These are phyloP conservation scores for Gracilaria vermiculophylla DNA, from an alignment of 23 red algal genomes.

Conservation along the genomic window DNA sequence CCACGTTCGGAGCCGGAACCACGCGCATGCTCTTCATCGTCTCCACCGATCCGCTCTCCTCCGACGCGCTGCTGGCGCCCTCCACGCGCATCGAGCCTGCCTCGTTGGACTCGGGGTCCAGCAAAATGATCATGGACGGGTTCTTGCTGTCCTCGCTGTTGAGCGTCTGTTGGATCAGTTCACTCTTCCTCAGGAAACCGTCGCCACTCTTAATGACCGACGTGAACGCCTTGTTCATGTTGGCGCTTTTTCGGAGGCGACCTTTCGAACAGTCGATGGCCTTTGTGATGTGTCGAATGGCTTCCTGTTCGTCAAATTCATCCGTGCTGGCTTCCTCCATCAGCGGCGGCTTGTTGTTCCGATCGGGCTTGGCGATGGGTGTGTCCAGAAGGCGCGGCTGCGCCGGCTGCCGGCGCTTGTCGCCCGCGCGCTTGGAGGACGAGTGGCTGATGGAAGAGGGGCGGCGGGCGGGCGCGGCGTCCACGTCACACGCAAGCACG, in stretches of 20 bases:
- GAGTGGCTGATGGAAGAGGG: background rate
- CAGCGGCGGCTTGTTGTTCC: background rate
- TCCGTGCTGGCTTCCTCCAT: slow-evolving; percentile 13
- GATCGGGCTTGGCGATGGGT: slow-evolving; percentile 10
- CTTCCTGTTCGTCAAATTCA: slow-evolving; percentile 39
- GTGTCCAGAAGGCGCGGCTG: background rate
- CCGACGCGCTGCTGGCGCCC: slow-evolving; percentile 4
- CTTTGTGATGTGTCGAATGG: slow-evolving; percentile 59
- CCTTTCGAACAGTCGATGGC: slow-evolving; percentile 59
- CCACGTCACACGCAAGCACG: slow-evolving; percentile 18
- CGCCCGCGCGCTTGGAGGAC: background rate
- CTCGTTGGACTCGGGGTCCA: slow-evolving; percentile 18
- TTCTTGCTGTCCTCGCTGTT: slow-evolving; percentile 62
- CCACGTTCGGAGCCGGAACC: background rate
- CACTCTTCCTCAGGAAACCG: slow-evolving; percentile 47
- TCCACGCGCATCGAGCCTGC: background rate
- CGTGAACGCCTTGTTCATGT: slow-evolving; percentile 63
- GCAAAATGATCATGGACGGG: slow-evolving; percentile 65
- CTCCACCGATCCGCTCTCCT: slow-evolving; percentile 16
- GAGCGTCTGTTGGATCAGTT: slow-evolving; percentile 44
- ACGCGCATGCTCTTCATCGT: slow-evolving; percentile 9
- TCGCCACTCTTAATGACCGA: slow-evolving; percentile 44
- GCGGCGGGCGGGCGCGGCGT: too few species aligned
- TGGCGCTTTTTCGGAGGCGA: slow-evolving; percentile 51
- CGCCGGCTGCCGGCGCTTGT: background rate